Percentiles rank a stretch among this genome's conserved stretches.
Evolutionary conservation across 805 yeast species (phyloP).

Genomic region (Lipomyces yamanashiensis): DNA sequence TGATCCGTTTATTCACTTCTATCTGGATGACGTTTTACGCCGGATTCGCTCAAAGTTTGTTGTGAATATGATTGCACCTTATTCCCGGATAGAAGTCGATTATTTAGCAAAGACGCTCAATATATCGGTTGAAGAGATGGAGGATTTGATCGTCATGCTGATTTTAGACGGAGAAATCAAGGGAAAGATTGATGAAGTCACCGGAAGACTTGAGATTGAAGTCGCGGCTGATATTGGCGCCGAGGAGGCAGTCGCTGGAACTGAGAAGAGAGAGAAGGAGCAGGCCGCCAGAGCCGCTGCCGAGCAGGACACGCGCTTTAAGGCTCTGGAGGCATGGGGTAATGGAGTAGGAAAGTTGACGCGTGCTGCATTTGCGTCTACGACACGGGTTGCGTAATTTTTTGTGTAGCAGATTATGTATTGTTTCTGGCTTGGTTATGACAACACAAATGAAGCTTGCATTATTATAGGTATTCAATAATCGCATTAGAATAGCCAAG

Average conservation of each 20-base stretch:
- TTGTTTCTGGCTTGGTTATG: neutral
- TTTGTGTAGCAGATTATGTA: neutral
- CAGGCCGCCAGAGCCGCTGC: slow-evolving; percentile 20
- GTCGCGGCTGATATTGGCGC: slow-evolving; percentile 34
- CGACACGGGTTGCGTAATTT: neutral
- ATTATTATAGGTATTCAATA: too few species aligned
- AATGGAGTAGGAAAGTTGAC: slow-evolving; percentile 23
- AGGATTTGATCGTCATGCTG: slow-evolving; percentile 38
- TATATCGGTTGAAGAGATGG: slow-evolving; percentile 35
- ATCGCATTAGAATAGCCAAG: too few species aligned
- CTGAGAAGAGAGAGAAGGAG: slow-evolving; percentile 31
- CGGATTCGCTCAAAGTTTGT: slow-evolving; percentile 42
- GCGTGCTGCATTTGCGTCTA: slow-evolving; percentile 21
- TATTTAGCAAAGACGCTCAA: slow-evolving; percentile 39
- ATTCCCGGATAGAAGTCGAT: slow-evolving; percentile 40
- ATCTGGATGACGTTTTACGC: slow-evolving; percentile 39
- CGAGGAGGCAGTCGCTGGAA: slow-evolving; percentile 33
- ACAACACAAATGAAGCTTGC: too few species aligned
- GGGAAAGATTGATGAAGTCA: slow-evolving; percentile 42
- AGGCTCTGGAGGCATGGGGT: slow-evolving; percentile 32
- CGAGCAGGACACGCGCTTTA: slow-evolving; percentile 24
- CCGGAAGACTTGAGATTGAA: slow-evolving; percentile 31
- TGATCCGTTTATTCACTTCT: slow-evolving; percentile 38
- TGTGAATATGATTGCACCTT: slow-evolving; percentile 43
- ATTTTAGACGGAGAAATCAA: slow-evolving; percentile 42